Base-by-base conservation (phyloP, 2,329 filamentous ascomycete species). In the Lomentospora prolificans region DNA sequence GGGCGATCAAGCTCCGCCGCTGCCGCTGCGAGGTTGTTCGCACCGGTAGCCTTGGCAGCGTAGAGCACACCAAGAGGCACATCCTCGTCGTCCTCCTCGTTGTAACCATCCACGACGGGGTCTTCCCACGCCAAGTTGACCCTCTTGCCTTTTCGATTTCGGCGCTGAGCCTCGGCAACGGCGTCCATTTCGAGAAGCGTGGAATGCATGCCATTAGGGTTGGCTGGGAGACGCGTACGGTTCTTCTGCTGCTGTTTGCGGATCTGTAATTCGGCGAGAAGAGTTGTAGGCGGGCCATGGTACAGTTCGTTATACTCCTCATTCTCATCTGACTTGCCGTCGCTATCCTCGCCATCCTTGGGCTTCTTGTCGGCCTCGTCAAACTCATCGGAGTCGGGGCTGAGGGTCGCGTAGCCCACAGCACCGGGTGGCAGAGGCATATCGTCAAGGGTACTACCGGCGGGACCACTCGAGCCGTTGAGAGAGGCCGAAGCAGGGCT, bases 41-140 rank as follows among this genome's bases (percentile, higher is more conserved):
- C 69, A 10, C 77, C 76, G n/a, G 78, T 73, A 6, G 80, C 75
- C 60, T 81, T 82, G 41, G 75, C 77, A 0, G 86, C 84, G 62
- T 81, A 89, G 14, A 99, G 77, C 61, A 97, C 76, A 9, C 87
- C 94, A 3, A 99, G 76, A 0, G 94, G 94, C 1, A 96, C 85
- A 63, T 97, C 92, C 55, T 92, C 89, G 60, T 96, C 90, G 10
- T 83, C 82, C 2, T 71, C 69, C 24, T 74, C 73, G 12, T 71
- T 69, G 19, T 64, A 67, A 2, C 66, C 63, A 55, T 79, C 74
- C 6, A 75, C 72, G 10, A 72, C 70, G 1, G 79, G 78, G 53
- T 87, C 86, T 69, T 97, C 91, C 94, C 94, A 99, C 1, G 92
- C 94, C 31, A 99, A 77, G 57, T 89, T 89, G 31, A 96, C 83